Conservation (phyloP, 2,329 filamentous ascomycete genomes). For the Chlorencoelia australis region DNA sequence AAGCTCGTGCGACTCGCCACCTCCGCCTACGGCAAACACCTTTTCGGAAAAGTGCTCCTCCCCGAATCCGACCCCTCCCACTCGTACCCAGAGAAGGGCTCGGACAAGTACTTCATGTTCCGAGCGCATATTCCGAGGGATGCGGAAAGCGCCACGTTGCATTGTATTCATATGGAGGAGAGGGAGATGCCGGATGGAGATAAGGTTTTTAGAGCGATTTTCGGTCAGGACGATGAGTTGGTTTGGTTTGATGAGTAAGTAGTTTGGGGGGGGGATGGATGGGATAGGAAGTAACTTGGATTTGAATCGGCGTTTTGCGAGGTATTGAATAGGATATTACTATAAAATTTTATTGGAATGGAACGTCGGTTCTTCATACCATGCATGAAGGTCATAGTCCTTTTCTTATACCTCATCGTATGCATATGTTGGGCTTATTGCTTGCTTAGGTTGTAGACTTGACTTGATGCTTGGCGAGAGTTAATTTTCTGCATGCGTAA, state of each 20-base stretch:
- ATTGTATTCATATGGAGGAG: slow-evolving; percentile 37
- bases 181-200: slow-evolving; percentile 33
- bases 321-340: too few species aligned
- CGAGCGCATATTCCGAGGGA: slow-evolving; percentile 37
- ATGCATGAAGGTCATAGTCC: too few species aligned
- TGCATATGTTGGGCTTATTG: too few species aligned
- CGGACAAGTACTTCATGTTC: slow-evolving; percentile 38
- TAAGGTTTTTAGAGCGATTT: slow-evolving; percentile 37
- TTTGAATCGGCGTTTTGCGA: too few species aligned
- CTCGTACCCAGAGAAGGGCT: too few species aligned
- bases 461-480: too few species aligned
- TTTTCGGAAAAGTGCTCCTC: slow-evolving; percentile 40
- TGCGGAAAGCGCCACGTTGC: slow-evolving; percentile 31
- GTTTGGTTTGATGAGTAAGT: slow-evolving; percentile 44
- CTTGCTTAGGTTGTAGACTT: too few species aligned
- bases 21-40: slow-evolving; percentile 38
- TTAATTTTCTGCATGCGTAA: too few species aligned
- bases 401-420: too few species aligned
- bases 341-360: too few species aligned
- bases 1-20: slow-evolving; percentile 35
- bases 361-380: too few species aligned
- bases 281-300: background rate
- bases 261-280: background rate
- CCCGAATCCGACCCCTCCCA: slow-evolving; percentile 31
- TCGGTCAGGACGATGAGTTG: slow-evolving; percentile 35